Base-by-base conservation (phyloP, 371 early-diverging fungal species). In the Funneliformis caledonium region DNA sequence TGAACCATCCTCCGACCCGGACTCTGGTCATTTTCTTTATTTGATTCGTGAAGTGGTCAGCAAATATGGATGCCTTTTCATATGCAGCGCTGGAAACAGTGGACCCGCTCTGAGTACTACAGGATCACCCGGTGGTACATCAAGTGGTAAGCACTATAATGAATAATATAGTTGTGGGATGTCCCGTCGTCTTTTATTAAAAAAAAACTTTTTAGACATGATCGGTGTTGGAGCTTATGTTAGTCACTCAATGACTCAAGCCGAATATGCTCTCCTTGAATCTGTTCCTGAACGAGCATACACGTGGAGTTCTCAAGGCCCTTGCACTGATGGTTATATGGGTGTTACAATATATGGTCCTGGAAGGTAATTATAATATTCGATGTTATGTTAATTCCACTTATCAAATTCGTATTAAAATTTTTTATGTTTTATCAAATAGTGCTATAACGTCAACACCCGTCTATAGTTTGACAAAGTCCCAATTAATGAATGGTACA, bases 151-250 rank as follows among this genome's bases (percentile, higher is more conserved):
- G 82, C 81, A 45, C 26, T 22, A 19, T 56, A 31, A 43, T 65
- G 5, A 7, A 37, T n/a, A 19, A 16, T 12, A 12, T 31, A 37
- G 19, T 37, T 31, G 11, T 7, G n/a, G 14, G 31, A 33, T 11
- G 12, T 26, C 1, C 4, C 2, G 0, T 48, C 4, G 16, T 7
- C n/a, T 2, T 69, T 43, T 11, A 69, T 11, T 14, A 0, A 26
- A 26, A 65, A 31, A 14, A 65, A 3, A 8, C 3, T 22, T 48
- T 7, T 87, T 85, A 60, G 92, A 89, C 42, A 86, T 96, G 43
- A 93, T 97, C 43, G 91, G 95, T 22, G 98, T 98, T 2, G 98
- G 98, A 48, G 98, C 98, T 0, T 96, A 94, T 82, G 95, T 95
- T 22, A 94, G 92, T 69, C 91, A 93, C 76, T 87, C 91, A 45